Percentiles rank a stretch among this genome's conserved stretches.
phyloP scores from a whole-genome alignment of 2,329 filamentous ascomycete species.

The Dissoconium aciculare region DNA sequence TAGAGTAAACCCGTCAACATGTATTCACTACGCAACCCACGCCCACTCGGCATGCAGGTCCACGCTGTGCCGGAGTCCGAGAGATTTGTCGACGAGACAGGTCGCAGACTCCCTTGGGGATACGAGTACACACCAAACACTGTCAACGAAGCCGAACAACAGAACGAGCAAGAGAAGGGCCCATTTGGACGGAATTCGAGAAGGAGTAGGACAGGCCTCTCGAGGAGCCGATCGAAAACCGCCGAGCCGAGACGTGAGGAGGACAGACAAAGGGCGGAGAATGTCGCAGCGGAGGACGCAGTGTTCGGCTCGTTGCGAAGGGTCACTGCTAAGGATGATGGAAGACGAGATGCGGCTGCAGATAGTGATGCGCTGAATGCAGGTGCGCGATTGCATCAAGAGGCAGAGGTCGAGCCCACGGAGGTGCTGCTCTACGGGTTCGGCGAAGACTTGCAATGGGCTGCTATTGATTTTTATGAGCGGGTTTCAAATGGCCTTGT shows the following conservation, averaged over 20 bases:
- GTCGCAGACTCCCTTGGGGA: constrained; percentile 47
- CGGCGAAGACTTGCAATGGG: constrained; percentile 54
- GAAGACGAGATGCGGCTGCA: constrained; percentile 15
- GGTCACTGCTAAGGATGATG: constrained; percentile 14
- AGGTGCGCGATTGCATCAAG: constrained; percentile 8
- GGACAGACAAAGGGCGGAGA: constrained; percentile 34
- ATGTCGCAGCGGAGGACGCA: constrained; percentile 32
- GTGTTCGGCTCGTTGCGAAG: constrained; percentile 27
- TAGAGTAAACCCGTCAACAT: no score
- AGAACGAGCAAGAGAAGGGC: constrained; percentile 43
- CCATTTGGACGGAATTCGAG: constrained; percentile 42
- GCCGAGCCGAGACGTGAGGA: constrained; percentile 45
- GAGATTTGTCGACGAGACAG: constrained; percentile 43
- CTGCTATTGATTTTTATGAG: constrained; percentile 79
- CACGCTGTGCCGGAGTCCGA: constrained; percentile 50
- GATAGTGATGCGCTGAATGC: constrained; percentile 15
- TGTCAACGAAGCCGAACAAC: constrained; percentile 8
- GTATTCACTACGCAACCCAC: constrained; percentile 8
- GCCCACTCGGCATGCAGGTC: constrained; percentile 41
- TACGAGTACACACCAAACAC: constrained; percentile 29
- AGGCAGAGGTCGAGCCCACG: constrained; percentile 36
- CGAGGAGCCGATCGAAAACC: constrained; percentile 29
- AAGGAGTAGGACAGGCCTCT: constrained; percentile 23
- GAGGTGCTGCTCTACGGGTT: constrained; percentile 83
- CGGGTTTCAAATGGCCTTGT: constrained; percentile 63